Evolutionary conservation across 192 early-diverging fungal species (phyloP).

Genomic region (Dimargaris xerosporica): DNA sequence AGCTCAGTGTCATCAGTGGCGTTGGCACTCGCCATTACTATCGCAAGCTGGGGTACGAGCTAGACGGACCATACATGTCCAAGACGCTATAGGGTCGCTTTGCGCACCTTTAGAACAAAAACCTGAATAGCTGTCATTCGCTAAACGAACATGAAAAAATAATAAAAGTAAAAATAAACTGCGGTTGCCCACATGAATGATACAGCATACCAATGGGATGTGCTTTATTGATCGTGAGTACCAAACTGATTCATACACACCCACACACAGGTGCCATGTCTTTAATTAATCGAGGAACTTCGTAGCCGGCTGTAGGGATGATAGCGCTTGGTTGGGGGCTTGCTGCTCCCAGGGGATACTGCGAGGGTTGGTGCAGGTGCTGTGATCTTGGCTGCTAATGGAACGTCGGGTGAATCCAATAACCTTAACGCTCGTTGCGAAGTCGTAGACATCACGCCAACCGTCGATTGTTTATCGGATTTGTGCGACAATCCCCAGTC

Average conservation of each 20-base stretch:
- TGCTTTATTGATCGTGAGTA: no score
- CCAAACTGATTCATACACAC: no score
- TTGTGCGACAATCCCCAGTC: background rate
- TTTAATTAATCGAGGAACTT: background rate
- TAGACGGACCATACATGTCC: constrained; percentile 96
- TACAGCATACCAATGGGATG: no score
- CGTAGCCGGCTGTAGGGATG: constrained; percentile 3
- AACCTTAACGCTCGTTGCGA: background rate
- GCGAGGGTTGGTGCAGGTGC: background rate
- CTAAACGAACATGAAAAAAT: no score
- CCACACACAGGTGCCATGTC: no score
- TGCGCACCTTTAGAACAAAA: no score
- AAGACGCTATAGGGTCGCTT: constrained; percentile 42
- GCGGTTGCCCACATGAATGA: no score
- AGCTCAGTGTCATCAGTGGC: constrained; percentile 92
- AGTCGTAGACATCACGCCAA: background rate
- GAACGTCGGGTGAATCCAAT: background rate
- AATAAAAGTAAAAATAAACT: no score
- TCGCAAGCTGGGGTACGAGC: constrained; percentile 84
- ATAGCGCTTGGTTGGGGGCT: background rate
- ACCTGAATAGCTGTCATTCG: no score
- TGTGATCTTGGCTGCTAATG: background rate
- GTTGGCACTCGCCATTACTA: constrained; percentile 98
- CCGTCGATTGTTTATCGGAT: background rate
- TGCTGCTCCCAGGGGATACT: background rate